Evolutionary conservation across 208 protist species (phyloP).

Genomic region (Balamuthia mandrillaris): DNA sequence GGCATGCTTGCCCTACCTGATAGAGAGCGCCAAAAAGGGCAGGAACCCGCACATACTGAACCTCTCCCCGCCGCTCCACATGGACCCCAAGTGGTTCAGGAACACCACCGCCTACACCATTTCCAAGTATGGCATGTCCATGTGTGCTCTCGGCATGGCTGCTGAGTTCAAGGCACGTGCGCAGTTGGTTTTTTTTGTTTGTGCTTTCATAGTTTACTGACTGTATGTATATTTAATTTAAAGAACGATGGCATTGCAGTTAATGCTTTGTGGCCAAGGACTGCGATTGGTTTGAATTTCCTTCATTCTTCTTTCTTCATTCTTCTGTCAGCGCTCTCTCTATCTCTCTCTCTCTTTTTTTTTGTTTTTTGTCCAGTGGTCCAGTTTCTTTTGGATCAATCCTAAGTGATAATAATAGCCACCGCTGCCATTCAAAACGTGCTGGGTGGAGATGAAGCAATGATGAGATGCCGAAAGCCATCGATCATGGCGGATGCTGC

Average conservation of each 20-base stretch:
- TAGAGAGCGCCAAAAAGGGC: constrained; percentile 40
- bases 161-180: constrained; percentile 55
- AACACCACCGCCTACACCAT: constrained; percentile 71
- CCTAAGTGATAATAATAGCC: no score
- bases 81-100: constrained; percentile 68
- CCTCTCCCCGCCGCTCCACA: constrained; percentile 73
- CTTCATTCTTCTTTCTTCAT: neutral
- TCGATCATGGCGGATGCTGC: constrained; percentile 69
- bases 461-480: constrained; percentile 48
- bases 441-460: constrained; percentile 49
- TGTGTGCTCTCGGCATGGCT: constrained; percentile 71
- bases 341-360: neutral
- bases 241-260: constrained; percentile 45
- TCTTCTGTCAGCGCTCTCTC: neutral
- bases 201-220: neutral
- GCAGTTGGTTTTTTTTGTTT: neutral
- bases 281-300: constrained; percentile 52
- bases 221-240: neutral
- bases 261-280: constrained; percentile 70
- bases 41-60: constrained; percentile 66
- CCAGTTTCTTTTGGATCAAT: no score
- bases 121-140: constrained; percentile 71
- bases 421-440: constrained; percentile 40
- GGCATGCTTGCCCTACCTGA: constrained; percentile 68
- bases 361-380: neutral